Evolutionary conservation across 2,329 filamentous ascomycete genomes (phyloP), one percentile per base, ranked within the genome.

Genomic region (Aspergillus persii): DNA sequence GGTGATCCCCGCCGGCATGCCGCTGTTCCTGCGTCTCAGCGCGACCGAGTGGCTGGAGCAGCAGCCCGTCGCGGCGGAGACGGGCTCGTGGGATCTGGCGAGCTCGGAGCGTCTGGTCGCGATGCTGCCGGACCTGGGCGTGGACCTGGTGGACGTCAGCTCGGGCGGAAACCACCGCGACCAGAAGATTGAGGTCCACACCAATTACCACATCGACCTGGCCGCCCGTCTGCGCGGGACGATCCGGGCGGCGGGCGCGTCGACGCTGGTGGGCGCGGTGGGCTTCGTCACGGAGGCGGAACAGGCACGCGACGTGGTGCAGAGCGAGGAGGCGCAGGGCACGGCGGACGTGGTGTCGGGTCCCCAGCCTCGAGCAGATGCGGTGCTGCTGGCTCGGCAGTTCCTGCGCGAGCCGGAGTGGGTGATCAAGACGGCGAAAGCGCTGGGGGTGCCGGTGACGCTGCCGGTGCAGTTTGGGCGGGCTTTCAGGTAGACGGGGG

Each of bases 1-100:
- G 1, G 82, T 78, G 0, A 87, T 92, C 0, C 89, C 89, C 0
- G 76, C 84, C 5, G 74, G 76, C 0, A 91, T 89, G 83, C 90
- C 90, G 0, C 76, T 93, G 0, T 87, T 92, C 66, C 77, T 90
- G 11, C 84, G 90, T 11, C 84, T 93, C 68, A 87, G 84, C 54
- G 88, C 86, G 0, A 87, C 86, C 0, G 90, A 93, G 69, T 92
- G 88, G 87, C 80, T 93, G 0, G 87, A 91, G 52, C 80, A 62
- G 1, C 57, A 64, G 29, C 53, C 61, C 0, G 56, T 65, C 11
- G 67, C 66, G 29, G 62, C 61, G 15, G 52, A 64, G 31, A 60
- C 60, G n/a, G 64, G 70, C 48, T 74, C 66, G 50, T 81, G 79
- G 79, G 74, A 76, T 26, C 64, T 80, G 9, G 66, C 72, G 26